A percentile compares a stretch with the other conserved stretches of the same genome.
These are phyloP conservation scores for Colletotrichum navitas DNA, from an alignment of 2,329 filamentous ascomycete species.

Conservation along the genomic window DNA sequence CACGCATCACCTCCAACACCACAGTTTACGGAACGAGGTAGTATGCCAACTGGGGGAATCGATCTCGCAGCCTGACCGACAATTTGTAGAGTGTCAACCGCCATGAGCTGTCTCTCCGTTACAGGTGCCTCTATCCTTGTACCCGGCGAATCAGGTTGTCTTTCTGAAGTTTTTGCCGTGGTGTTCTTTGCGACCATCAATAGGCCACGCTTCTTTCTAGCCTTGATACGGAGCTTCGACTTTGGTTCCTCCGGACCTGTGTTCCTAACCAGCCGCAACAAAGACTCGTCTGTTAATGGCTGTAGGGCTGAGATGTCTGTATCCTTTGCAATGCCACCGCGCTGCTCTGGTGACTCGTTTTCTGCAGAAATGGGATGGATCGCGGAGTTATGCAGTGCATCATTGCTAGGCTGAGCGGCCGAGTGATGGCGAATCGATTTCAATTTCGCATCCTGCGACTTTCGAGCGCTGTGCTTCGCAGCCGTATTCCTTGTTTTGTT, in stretches of 20 bases:
- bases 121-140: not conserved
- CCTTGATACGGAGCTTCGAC: slow-evolving; percentile 61
- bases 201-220: slow-evolving; percentile 62
- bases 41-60: not conserved
- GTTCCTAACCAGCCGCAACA: no score
- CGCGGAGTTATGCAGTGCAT: not conserved
- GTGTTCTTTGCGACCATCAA: slow-evolving; percentile 58
- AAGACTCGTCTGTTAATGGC: not conserved
- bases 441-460: not conserved
- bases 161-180: not conserved
- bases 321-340: not conserved
- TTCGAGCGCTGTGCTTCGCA: not conserved
- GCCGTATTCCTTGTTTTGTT: not conserved
- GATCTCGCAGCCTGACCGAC: not conserved
- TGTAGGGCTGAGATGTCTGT: not conserved
- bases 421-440: not conserved
- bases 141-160: not conserved
- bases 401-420: not conserved
- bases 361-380: not conserved
- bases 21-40: not conserved
- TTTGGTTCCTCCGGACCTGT: slow-evolving; percentile 46
- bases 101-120: not conserved
- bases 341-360: not conserved
- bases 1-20: not conserved
- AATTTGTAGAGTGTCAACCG: not conserved